phyloP scores from a whole-genome alignment of 2,329 filamentous ascomycete species.

The Zarea fungicola region DNA sequence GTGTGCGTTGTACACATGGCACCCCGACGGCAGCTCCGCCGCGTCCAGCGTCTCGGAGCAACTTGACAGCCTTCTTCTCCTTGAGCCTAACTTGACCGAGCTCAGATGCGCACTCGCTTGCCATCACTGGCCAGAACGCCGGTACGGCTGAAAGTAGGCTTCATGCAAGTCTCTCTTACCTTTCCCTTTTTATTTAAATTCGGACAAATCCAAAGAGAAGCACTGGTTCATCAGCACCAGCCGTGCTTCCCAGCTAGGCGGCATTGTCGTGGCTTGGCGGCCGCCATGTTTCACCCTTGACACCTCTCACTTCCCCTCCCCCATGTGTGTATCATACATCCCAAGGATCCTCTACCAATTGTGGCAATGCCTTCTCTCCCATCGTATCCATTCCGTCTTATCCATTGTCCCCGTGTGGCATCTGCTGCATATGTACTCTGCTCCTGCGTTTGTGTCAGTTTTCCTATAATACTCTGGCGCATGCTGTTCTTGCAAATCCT shows the following conservation, averaged over 20 bases:
- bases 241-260: neutral
- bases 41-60: too few relatives aligned
- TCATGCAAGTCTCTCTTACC: too few relatives aligned
- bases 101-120: too few relatives aligned
- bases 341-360: slow-evolving; percentile 2
- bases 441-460: neutral
- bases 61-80: too few relatives aligned
- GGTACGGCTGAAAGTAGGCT: too few relatives aligned
- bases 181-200: neutral
- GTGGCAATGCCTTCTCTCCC: too few relatives aligned
- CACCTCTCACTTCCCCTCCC: slow-evolving; percentile 2
- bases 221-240: slow-evolving; percentile 4
- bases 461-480: neutral
- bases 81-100: too few relatives aligned
- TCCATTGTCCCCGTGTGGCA: neutral
- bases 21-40: too few relatives aligned
- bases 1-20: too few relatives aligned
- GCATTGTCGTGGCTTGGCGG: neutral
- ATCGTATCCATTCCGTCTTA: slow-evolving; percentile 6
- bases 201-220: too few relatives aligned
- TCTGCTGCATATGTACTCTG: slow-evolving; percentile 1
- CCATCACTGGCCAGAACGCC: too few relatives aligned
- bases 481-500: neutral
- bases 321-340: slow-evolving; percentile 9
- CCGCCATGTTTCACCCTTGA: slow-evolving; percentile 12